Conservation (phyloP, 139 green algal species). For the Tetraselmis striata region DNA sequence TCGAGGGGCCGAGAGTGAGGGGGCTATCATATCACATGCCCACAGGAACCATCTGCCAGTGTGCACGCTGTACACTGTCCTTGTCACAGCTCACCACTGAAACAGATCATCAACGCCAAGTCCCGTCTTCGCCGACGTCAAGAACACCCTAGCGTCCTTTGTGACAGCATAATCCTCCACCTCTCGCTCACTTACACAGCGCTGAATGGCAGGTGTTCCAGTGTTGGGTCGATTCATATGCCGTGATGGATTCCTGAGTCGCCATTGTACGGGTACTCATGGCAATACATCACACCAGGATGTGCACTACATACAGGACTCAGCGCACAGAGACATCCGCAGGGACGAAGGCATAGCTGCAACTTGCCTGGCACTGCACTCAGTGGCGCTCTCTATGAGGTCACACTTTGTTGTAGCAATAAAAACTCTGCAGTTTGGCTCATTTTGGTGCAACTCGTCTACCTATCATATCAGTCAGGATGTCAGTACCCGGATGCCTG, state of each 20-base stretch:
- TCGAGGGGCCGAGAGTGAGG: too few relatives aligned
- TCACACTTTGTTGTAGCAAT: constrained; percentile 1
- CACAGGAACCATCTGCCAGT: too few relatives aligned
- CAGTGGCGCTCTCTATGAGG: neutral
- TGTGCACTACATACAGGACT: too few relatives aligned
- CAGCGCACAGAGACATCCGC: too few relatives aligned
- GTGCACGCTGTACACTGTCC: too few relatives aligned
- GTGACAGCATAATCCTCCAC: neutral
- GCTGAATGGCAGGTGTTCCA: neutral
- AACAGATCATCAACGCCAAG: neutral
- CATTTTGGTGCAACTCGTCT: neutral
- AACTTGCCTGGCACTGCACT: neutral
- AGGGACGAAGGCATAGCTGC: neutral
- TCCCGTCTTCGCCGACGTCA: neutral
- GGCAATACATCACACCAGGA: too few relatives aligned
- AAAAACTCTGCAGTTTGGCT: neutral
- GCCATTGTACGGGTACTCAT: too few relatives aligned
- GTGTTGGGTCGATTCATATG: too few relatives aligned
- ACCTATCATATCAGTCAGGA: too few relatives aligned
- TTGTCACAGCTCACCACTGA: neutral
- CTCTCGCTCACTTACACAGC: neutral
- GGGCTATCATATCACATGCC: too few relatives aligned
- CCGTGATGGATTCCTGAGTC: too few relatives aligned
- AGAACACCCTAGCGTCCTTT: neutral
- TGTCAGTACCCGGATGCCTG: too few relatives aligned